These are phyloP conservation scores for Verticillium longisporum DNA, from an alignment of 2,329 filamentous ascomycete genomes.

Conservation along the genomic window DNA sequence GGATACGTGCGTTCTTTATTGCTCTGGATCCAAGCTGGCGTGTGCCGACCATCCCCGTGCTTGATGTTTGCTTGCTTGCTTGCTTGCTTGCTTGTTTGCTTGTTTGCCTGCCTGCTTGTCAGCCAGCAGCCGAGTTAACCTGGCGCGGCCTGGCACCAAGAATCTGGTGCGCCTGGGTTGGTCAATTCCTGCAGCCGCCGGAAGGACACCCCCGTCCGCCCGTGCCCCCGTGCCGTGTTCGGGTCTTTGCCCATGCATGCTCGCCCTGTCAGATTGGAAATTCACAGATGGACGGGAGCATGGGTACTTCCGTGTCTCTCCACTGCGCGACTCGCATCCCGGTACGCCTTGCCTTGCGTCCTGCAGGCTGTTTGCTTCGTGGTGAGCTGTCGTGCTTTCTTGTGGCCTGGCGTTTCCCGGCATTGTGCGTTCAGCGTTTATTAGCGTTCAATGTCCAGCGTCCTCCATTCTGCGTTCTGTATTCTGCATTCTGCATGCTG, in stretches of 20 bases:
- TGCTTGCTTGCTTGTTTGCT: too few relatives aligned
- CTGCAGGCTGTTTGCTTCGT: not conserved
- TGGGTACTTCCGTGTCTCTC: not conserved
- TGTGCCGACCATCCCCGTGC: too few relatives aligned
- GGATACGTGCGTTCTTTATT: too few relatives aligned
- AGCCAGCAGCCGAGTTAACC: too few relatives aligned
- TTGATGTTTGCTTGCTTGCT: too few relatives aligned
- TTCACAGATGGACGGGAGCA: not conserved
- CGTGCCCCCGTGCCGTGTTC: not conserved
- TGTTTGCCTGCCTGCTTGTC: too few relatives aligned
- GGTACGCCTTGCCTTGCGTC: not conserved
- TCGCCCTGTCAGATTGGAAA: not conserved
- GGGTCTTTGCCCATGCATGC: not conserved
- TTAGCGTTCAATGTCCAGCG: too few relatives aligned
- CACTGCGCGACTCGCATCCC: not conserved
- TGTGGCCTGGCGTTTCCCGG: too few relatives aligned
- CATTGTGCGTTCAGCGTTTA: too few relatives aligned
- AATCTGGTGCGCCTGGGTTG: not conserved
- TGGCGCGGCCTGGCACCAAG: not conserved
- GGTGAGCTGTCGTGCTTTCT: too few relatives aligned
- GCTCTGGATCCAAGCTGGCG: too few relatives aligned
- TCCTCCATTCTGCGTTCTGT: not conserved
- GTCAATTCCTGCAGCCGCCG: not conserved
- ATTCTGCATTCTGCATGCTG: not conserved
- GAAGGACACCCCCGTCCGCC: not conserved